Percentiles rank a stretch among this genome's conserved stretches.
These are phyloP conservation scores for Trichoderma sp. DNA, from an alignment of 2,329 filamentous ascomycete species.

Conservation along the genomic window DNA sequence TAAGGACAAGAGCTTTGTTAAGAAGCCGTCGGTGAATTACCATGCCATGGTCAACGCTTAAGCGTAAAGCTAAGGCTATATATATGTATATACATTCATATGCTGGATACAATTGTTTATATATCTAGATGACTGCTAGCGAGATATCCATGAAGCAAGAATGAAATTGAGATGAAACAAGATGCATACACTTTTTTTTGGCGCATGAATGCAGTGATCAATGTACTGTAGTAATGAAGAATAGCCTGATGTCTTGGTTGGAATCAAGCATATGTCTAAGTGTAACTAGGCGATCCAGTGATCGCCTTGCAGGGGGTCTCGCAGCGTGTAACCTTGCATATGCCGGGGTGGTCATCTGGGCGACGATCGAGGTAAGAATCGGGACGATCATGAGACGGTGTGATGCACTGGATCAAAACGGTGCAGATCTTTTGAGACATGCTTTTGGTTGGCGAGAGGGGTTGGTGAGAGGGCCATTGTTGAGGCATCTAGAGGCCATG, in stretches of 20 bases:
- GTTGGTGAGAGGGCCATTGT: neutral
- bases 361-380: constrained; percentile 7
- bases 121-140: neutral
- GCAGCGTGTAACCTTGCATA: neutral
- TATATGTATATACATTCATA: constrained; percentile 11
- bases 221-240: neutral
- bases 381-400: constrained; percentile 1
- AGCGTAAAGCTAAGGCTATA: neutral
- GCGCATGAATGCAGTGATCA: neutral
- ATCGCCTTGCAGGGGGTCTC: neutral
- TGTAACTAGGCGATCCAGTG: neutral
- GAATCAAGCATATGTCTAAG: neutral
- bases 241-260: neutral
- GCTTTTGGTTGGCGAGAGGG: neutral
- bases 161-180: neutral
- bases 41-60: constrained; percentile 17
- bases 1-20: neutral
- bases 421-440: neutral
- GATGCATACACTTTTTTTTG: neutral
- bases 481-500: neutral
- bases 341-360: neutral
- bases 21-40: constrained; percentile 11
- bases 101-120: neutral
- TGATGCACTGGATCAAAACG: neutral
- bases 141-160: neutral